Evolutionary conservation across 1,139 yeast species (phyloP), one percentile per base, ranked within the genome.

Genomic region (Geotrichum aggregatum): DNA sequence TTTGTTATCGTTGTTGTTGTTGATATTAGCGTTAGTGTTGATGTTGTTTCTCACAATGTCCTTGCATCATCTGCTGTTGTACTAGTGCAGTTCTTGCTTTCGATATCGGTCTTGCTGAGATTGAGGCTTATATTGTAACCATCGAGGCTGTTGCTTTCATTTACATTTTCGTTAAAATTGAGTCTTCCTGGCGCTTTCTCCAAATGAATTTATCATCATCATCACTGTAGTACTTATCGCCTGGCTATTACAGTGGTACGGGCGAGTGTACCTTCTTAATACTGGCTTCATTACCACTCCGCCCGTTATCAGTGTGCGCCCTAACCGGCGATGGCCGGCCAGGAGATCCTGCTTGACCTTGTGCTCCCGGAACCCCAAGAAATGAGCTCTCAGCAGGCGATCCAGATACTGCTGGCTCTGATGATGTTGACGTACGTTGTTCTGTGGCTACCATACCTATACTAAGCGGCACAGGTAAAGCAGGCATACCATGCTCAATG

Each of bases 231-330:
- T n/a, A n/a, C n/a, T n/a, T n/a, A n/a, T n/a, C n/a, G n/a, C n/a
- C 14, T n/a, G 40, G 16, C 16, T 36, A 36, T 4, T n/a, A 36
- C 16, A 36, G 24, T 8, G 28, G 7, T 24, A 24, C 8, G 5
- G 28, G 28, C 8, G 47, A 43, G 8, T 19, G 38, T 4, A 43
- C 47, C 21, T 43, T 38, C 30, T 36, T 35, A n/a, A 45, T 36
- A n/a, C 24, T 38, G 7, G 24, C 35, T 19, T 45, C 44, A 28
- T 38, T 38, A 3, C 43, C 44, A 6, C 13, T 16, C 2, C 36
- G 41, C 10, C 49, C 49, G 18, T 45, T 45, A 34, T 45, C 49
- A 4, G 49, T 45, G 28, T 45, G 43, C 11, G 49, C 49, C 8
- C 49, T 26, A 16, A 45, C 19, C 8, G 49, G 44, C 13, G 40